These are phyloP conservation scores for Voacanga thouarsii DNA, from an alignment of 257 asterid species.

Conservation along the genomic window DNA sequence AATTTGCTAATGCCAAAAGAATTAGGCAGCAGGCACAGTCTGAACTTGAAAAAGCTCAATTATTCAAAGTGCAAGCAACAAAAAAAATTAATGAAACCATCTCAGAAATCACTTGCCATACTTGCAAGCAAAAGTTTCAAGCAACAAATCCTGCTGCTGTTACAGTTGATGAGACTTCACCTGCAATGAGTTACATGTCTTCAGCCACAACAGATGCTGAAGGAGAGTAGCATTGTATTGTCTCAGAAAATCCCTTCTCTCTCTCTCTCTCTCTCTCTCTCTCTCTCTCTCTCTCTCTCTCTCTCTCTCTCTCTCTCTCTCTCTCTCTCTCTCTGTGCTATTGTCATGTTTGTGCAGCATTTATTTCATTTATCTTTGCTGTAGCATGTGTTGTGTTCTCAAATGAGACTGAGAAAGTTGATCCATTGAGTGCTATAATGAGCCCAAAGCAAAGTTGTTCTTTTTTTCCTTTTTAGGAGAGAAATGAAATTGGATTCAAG, in stretches of 20 bases:
- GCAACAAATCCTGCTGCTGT: conserved; percentile 2
- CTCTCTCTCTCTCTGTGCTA: background rate
- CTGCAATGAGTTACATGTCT: conserved; percentile 33
- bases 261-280: conserved; percentile 1
- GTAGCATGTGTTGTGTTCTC: background rate
- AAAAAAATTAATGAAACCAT: conserved; percentile 44
- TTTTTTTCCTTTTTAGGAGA: background rate
- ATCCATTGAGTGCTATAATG: conserved; percentile 9
- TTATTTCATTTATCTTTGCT: conserved; percentile 1
- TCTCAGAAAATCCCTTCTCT: background rate
- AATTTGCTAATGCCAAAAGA: conserved; percentile 54
- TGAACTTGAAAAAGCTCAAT: conserved; percentile 57
- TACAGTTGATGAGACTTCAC: conserved; percentile 31
- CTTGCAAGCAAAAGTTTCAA: conserved; percentile 52
- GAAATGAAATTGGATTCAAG: background rate
- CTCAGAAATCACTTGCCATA: conserved; percentile 57
- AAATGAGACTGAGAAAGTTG: background rate
- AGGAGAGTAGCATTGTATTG: conserved; percentile 19
- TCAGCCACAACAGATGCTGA: conserved; percentile 34
- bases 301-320: background rate
- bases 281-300: too few relatives aligned
- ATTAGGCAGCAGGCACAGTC: conserved; percentile 55
- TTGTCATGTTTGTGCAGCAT: conserved; percentile 6
- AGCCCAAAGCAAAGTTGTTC: conserved; percentile 2
- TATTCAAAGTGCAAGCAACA: conserved; percentile 45